phyloP scores from a whole-genome alignment of 2,329 filamentous ascomycete genomes.

The Alternaria ethzedia region DNA sequence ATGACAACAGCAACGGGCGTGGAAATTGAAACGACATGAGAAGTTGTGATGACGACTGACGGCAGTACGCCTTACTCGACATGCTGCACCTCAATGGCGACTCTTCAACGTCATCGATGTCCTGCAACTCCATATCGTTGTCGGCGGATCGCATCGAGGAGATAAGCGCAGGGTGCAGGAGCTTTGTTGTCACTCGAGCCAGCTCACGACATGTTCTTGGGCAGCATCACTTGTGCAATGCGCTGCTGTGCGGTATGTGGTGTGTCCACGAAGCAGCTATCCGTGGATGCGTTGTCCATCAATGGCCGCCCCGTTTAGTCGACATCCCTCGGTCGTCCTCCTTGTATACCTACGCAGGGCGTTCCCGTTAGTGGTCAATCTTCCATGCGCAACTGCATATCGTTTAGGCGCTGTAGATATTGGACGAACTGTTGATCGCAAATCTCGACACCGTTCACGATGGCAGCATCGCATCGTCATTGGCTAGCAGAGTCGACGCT shows the following conservation, averaged over 20 bases:
- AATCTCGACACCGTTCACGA: neutral
- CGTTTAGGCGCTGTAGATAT: neutral
- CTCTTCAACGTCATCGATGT: neutral
- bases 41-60: constrained; percentile 21
- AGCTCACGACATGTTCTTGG: constrained; percentile 16
- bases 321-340: neutral
- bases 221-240: constrained; percentile 21
- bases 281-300: constrained; percentile 22
- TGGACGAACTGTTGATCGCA: neutral
- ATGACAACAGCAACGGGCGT: neutral
- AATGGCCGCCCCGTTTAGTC: neutral
- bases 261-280: constrained; percentile 21
- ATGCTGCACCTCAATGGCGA: neutral
- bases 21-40: neutral
- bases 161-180: constrained; percentile 32
- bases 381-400: neutral
- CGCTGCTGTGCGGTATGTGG: constrained; percentile 26
- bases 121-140: neutral
- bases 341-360: neutral
- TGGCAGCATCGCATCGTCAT: neutral
- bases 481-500: neutral
- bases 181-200: constrained; percentile 11
- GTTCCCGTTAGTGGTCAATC: neutral
- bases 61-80: constrained; percentile 9
- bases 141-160: constrained; percentile 13